A percentile compares a stretch with the other conserved stretches of the same genome.
These are phyloP conservation scores for Kodamaea sagamina DNA, from an alignment of 805 yeast genomes.

Conservation along the genomic window DNA sequence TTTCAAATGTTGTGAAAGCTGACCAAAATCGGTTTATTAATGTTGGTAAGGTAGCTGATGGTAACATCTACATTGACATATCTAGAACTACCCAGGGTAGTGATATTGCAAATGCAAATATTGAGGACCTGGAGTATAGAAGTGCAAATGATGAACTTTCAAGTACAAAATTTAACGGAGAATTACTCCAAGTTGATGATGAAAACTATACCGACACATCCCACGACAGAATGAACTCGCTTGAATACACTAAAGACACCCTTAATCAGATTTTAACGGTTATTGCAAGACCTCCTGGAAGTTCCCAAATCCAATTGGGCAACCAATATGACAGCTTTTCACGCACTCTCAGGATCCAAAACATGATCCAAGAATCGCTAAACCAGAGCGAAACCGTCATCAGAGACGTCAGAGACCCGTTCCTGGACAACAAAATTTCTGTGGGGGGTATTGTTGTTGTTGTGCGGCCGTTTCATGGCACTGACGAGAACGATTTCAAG, in stretches of 20 bases:
- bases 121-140: constrained; percentile 11
- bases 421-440: constrained; percentile 21
- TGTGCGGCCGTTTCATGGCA: constrained; percentile 28
- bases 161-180: neutral
- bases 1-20: too few species aligned
- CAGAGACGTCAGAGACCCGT: constrained; percentile 32
- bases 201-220: constrained; percentile 7
- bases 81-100: neutral
- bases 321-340: constrained; percentile 28
- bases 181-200: constrained; percentile 10
- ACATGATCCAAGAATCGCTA: constrained; percentile 20
- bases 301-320: constrained; percentile 16
- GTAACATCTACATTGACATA: neutral
- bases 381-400: constrained; percentile 19
- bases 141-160: constrained; percentile 18
- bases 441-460: constrained; percentile 37
- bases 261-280: constrained; percentile 14
- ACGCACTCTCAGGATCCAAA: constrained; percentile 30
- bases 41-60: too few species aligned
- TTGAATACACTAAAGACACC: constrained; percentile 10
- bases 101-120: too few species aligned
- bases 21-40: too few species aligned
- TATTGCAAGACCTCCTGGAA: constrained; percentile 18
- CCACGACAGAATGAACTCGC: constrained; percentile 12
- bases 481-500: constrained; percentile 21